These are phyloP conservation scores for Colletotrichum eremochloae DNA, from an alignment of 2,329 filamentous ascomycete genomes.

Conservation along the genomic window DNA sequence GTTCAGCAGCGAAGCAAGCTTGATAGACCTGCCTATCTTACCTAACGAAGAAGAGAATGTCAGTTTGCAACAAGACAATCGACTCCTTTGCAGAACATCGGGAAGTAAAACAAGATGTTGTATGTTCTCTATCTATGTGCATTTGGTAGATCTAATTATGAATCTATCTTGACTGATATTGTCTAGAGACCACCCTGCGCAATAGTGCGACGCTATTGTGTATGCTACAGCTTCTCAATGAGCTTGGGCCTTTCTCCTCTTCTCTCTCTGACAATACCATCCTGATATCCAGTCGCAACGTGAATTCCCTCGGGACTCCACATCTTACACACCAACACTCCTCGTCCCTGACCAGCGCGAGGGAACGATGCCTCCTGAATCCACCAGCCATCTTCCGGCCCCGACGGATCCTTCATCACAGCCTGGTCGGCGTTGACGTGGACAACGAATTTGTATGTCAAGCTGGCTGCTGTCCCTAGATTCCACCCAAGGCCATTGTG, in stretches of 20 bases:
- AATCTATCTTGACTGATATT: background rate
- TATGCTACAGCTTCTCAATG: conserved; percentile 31
- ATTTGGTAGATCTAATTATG: background rate
- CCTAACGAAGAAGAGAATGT: background rate
- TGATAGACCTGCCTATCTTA: too few species aligned
- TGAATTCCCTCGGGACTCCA: conserved; percentile 68
- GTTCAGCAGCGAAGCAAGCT: background rate
- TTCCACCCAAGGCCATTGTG: conserved; percentile 61
- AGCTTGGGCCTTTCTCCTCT: conserved; percentile 46
- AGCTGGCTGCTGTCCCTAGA: conserved; percentile 57
- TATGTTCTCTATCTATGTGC: background rate
- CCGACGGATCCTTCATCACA: conserved; percentile 55
- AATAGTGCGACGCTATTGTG: too few species aligned
- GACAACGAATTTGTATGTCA: conserved; percentile 66
- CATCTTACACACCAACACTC: conserved; percentile 62
- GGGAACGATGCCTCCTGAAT: conserved; percentile 66
- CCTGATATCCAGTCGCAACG: conserved; percentile 68
- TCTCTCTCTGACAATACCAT: conserved; percentile 56
- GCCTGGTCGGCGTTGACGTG: conserved; percentile 64
- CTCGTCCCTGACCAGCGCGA: conserved; percentile 60
- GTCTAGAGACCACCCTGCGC: background rate
- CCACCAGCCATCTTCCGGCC: conserved; percentile 63
- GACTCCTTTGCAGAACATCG: background rate
- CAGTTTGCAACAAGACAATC: background rate
- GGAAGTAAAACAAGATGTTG: background rate